Percentiles rank a stretch among this genome's conserved stretches.
These are phyloP conservation scores for Zizania palustris DNA, from an alignment of 202 grass and related monocot species.

Conservation along the genomic window DNA sequence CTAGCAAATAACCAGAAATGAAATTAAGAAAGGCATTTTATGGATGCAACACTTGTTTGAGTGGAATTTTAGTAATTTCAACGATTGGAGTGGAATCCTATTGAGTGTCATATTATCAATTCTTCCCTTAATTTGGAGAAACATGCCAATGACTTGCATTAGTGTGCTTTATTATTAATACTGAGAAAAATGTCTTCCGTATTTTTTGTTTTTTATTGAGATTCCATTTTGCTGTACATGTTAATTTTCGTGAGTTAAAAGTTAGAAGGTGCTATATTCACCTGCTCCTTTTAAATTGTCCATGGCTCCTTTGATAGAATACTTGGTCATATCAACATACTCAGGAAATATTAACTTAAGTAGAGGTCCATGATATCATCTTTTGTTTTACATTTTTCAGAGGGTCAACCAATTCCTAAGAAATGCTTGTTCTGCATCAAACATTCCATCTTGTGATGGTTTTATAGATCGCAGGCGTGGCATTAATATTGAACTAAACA, in stretches of 20 bases:
- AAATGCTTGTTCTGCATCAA: constrained; percentile 54
- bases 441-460: constrained; percentile 43
- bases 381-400: constrained; percentile 52
- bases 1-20: neutral
- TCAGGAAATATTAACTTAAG: neutral
- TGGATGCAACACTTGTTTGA: neutral
- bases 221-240: constrained; percentile 31
- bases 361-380: neutral
- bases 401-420: constrained; percentile 91
- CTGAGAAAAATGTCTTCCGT: neutral
- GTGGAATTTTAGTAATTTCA: neutral
- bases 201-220: neutral
- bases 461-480: constrained; percentile 65
- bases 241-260: constrained; percentile 3
- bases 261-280: constrained; percentile 8
- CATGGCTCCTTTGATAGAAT: neutral
- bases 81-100: neutral
- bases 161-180: constrained; percentile 26
- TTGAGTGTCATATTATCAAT: neutral
- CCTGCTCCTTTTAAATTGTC: neutral
- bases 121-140: neutral
- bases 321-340: neutral
- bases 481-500: constrained; percentile 19
- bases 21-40: neutral
- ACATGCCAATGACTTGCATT: neutral